Percentiles rank a stretch among this genome's conserved stretches.
Evolutionary conservation across 2,329 filamentous ascomycete species (phyloP).

Genomic region (Pseudofabraea citricarpa): DNA sequence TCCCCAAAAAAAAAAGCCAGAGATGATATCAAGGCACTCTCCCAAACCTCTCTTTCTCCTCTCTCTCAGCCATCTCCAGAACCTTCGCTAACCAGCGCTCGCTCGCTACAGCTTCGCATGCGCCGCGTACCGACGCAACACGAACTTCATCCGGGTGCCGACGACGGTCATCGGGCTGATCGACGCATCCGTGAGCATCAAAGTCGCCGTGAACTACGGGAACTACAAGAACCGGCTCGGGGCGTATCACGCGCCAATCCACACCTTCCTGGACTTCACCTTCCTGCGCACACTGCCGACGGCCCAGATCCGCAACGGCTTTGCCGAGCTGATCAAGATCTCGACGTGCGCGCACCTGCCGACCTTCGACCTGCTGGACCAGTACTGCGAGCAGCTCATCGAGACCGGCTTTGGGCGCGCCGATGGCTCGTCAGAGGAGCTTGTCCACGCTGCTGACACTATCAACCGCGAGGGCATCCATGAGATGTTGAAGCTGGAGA

Average conservation of each 20-base stretch:
- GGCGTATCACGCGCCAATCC: slow-evolving; percentile 66
- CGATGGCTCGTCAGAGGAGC: slow-evolving; percentile 48
- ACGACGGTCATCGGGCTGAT: slow-evolving; percentile 73
- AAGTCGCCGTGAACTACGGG: slow-evolving; percentile 74
- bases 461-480: slow-evolving; percentile 67
- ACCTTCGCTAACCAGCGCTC: slow-evolving; percentile 18
- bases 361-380: slow-evolving; percentile 64
- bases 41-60: slow-evolving; percentile 27
- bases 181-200: slow-evolving; percentile 71
- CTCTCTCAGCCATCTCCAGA: neutral
- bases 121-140: slow-evolving; percentile 66
- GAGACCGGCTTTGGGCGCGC: slow-evolving; percentile 58
- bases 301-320: slow-evolving; percentile 67
- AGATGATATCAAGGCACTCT: slow-evolving; percentile 10
- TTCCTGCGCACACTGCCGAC: slow-evolving; percentile 65
- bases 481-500: slow-evolving; percentile 71
- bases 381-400: slow-evolving; percentile 65
- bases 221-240: slow-evolving; percentile 72
- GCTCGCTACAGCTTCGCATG: slow-evolving; percentile 54
- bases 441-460: slow-evolving; percentile 56
- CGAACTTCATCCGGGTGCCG: slow-evolving; percentile 69
- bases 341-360: slow-evolving; percentile 62
- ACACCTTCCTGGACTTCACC: slow-evolving; percentile 69
- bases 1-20: slow-evolving; percentile 8
- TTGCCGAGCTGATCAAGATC: slow-evolving; percentile 73